Percentiles rank a stretch among this genome's conserved stretches.
Evolutionary conservation across 495 filamentous ascomycete species (phyloP).

Genomic region (Aspergillus nidulans): DNA sequence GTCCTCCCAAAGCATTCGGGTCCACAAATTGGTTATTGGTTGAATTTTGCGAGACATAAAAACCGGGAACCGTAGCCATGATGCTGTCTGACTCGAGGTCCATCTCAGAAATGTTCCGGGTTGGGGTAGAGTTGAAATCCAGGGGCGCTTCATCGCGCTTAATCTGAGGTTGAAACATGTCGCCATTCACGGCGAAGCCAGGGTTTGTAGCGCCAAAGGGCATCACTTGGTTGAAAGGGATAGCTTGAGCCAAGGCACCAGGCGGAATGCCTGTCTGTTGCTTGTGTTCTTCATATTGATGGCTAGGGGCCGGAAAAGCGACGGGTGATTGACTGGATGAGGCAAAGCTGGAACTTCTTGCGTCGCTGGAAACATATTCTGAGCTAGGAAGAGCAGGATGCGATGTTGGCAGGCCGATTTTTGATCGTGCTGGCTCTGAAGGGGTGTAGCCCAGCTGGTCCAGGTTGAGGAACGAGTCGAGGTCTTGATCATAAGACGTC

Average conservation of each 20-base stretch:
- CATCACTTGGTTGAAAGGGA: conserved; percentile 59
- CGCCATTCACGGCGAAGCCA: conserved; percentile 42
- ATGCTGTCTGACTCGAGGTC: conserved; percentile 50
- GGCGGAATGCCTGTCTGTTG: conserved; percentile 87
- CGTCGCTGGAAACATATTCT: conserved; percentile 35
- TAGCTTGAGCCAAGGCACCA: conserved; percentile 65
- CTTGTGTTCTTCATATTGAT: conserved; percentile 86
- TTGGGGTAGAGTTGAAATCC: conserved; percentile 55
- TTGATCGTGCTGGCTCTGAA: conserved; percentile 35
- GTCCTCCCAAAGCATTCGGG: conserved; percentile 62
- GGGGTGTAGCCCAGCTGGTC: conserved; percentile 45
- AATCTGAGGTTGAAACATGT: conserved; percentile 45
- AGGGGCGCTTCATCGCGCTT: conserved; percentile 47
- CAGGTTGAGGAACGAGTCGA: conserved; percentile 48
- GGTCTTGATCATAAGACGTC: conserved; percentile 43
- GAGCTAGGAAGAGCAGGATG: conserved; percentile 37
- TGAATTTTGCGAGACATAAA: conserved; percentile 36
- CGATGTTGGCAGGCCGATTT: conserved; percentile 30
- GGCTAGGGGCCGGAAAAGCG: conserved; percentile 71
- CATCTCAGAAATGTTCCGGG: conserved; percentile 49
- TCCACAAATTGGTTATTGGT: conserved; percentile 56
- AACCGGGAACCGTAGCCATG: conserved; percentile 56
- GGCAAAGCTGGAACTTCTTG: conserved; percentile 37
- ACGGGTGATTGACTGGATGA: conserved; percentile 48
- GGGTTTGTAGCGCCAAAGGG: conserved; percentile 45